phyloP scores from a whole-genome alignment of 805 yeast species.

The Ogataea pignaliae region DNA sequence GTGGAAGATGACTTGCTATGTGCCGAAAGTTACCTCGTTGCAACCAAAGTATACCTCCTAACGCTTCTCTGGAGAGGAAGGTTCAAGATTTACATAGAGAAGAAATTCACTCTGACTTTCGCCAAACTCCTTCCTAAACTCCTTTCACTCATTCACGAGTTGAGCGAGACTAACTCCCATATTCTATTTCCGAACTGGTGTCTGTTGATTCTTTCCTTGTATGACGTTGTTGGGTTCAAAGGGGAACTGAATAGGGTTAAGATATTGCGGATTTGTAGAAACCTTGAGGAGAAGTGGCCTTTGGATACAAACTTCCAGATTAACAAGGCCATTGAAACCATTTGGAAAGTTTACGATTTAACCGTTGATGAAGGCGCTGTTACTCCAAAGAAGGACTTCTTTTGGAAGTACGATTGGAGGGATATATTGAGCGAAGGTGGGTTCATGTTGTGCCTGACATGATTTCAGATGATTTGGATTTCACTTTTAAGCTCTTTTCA shows the following conservation, averaged over 20 bases:
- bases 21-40: slow-evolving; percentile 13
- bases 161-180: slow-evolving; percentile 1
- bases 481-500: too few species aligned
- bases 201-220: slow-evolving; percentile 16
- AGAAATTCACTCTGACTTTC: slow-evolving; percentile 2
- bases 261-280: slow-evolving; percentile 14
- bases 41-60: slow-evolving; percentile 10
- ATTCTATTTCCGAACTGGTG: slow-evolving; percentile 26
- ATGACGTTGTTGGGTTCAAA: slow-evolving; percentile 5
- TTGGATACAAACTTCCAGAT: slow-evolving; percentile 15
- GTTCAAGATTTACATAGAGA: slow-evolving; percentile 2
- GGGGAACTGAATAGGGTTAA: slow-evolving; percentile 11
- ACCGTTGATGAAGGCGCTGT: background rate
- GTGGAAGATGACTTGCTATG: slow-evolving; percentile 8
- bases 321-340: slow-evolving; percentile 16
- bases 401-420: background rate
- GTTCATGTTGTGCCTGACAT: background rate
- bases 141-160: slow-evolving; percentile 1
- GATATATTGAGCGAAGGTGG: background rate
- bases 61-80: slow-evolving; percentile 4
- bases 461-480: too few species aligned
- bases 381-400: background rate
- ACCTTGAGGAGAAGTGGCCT: slow-evolving; percentile 22
- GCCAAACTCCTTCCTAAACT: slow-evolving; percentile 2
- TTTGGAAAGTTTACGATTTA: slow-evolving; percentile 26